These are phyloP conservation scores for Forsythia suspensa DNA, from an alignment of 257 asterid species.

Conservation along the genomic window DNA sequence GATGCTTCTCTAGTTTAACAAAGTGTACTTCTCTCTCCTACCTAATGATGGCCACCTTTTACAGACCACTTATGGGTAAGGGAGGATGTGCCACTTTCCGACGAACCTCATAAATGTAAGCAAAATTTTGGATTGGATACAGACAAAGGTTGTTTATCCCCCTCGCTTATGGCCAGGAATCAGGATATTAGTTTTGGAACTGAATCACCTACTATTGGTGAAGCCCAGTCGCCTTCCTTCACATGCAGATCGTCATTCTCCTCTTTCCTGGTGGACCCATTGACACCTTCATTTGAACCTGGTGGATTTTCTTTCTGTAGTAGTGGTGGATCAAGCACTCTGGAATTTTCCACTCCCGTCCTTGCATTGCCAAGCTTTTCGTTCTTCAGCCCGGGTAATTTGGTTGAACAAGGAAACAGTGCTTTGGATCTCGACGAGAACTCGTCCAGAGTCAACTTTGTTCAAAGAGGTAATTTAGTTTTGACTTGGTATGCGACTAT, in stretches of 20 bases:
- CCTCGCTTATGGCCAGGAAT: conserved; percentile 43
- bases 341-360: conserved; percentile 44
- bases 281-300: conserved; percentile 31
- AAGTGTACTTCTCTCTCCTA: neutral
- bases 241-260: conserved; percentile 59
- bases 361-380: conserved; percentile 67
- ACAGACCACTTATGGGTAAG: conserved; percentile 65
- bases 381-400: conserved; percentile 42
- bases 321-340: conserved; percentile 35
- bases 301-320: conserved; percentile 60
- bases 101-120: conserved; percentile 12
- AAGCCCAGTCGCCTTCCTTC: conserved; percentile 35
- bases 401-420: conserved; percentile 35
- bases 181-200: conserved; percentile 66
- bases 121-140: conserved; percentile 27
- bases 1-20: neutral
- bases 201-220: conserved; percentile 36
- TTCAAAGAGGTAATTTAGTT: conserved; percentile 46
- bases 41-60: neutral
- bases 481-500: neutral
- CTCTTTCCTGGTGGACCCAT: conserved; percentile 37
- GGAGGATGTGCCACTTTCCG: conserved; percentile 25
- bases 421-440: conserved; percentile 33
- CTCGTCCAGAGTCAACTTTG: conserved; percentile 31
- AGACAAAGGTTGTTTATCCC: conserved; percentile 23